These are phyloP conservation scores for Oryza punctata DNA, from an alignment of 176 grass and related monocot genomes.

Conservation along the genomic window DNA sequence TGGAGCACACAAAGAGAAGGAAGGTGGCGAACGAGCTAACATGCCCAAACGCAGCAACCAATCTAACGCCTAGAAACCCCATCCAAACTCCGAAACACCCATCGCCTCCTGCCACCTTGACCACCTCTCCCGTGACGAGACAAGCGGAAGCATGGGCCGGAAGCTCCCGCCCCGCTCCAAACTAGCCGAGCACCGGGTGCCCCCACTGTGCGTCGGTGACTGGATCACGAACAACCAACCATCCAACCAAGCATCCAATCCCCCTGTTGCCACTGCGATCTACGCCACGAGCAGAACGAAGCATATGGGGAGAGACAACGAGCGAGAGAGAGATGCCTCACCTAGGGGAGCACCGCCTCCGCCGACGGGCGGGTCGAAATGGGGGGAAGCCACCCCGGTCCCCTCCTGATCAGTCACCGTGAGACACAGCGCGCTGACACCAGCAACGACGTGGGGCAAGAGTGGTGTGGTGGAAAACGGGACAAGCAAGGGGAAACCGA, in stretches of 20 bases:
- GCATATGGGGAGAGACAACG: background rate
- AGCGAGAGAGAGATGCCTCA: background rate
- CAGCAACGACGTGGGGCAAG: no score
- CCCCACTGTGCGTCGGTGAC: background rate
- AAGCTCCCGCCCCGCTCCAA: background rate
- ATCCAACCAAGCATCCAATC: background rate
- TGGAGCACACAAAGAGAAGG: background rate
- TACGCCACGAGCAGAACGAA: background rate
- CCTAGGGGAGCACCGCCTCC: conserved; percentile 24
- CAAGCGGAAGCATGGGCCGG: no score
- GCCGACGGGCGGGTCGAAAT: conserved; percentile 33
- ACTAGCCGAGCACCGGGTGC: background rate
- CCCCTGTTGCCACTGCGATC: background rate
- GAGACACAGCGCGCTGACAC: conserved; percentile 32
- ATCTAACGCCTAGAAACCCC: conserved; percentile 36
- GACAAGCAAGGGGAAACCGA: no score
- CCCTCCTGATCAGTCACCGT: conserved; percentile 29
- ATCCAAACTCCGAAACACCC: background rate
- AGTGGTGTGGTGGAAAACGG: no score
- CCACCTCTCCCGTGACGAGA: background rate
- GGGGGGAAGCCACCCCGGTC: conserved; percentile 51
- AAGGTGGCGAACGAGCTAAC: background rate
- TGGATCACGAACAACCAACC: background rate
- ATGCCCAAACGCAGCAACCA: background rate
- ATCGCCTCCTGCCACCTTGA: background rate